A percentile compares a stretch with the other conserved stretches of the same genome.
These are phyloP conservation scores for Sergeia podlipaevii DNA, from an alignment of 208 protist genomes.

Conservation along the genomic window DNA sequence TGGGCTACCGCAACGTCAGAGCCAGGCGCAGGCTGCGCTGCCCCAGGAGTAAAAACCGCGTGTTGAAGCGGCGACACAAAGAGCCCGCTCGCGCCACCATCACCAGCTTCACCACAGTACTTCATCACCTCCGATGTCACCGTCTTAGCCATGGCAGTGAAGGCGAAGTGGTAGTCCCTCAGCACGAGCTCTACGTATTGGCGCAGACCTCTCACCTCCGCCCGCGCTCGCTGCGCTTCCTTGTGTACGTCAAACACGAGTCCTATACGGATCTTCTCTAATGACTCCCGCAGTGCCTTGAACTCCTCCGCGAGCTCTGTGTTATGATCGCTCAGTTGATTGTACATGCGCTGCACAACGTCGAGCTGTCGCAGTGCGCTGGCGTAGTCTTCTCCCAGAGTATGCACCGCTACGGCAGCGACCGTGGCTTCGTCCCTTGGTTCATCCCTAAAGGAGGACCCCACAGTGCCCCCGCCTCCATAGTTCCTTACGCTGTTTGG, in stretches of 20 bases:
- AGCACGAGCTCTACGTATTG: slow-evolving; percentile 38
- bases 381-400: neutral
- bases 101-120: neutral
- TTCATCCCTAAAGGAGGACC: no score
- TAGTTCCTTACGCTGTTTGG: no score
- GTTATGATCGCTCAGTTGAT: slow-evolving; percentile 27
- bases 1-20: no score
- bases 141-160: slow-evolving; percentile 17
- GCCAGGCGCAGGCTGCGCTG: no score
- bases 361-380: slow-evolving; percentile 12
- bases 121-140: slow-evolving; percentile 14
- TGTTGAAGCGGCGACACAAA: no score
- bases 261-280: slow-evolving; percentile 10
- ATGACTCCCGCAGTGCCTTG: slow-evolving; percentile 8
- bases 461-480: no score
- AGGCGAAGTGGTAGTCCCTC: slow-evolving; percentile 24
- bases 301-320: slow-evolving; percentile 26
- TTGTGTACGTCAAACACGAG: slow-evolving; percentile 25
- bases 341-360: slow-evolving; percentile 21
- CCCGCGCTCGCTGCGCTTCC: slow-evolving; percentile 28
- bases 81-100: no score
- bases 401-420: neutral
- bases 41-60: no score
- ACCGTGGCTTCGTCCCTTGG: no score
- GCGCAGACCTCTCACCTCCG: slow-evolving; percentile 28